Evolutionary conservation across 768 basidiomycete genomes (phyloP), one percentile per base, ranked within the genome.

Genomic region (Suillus ampliporus): DNA sequence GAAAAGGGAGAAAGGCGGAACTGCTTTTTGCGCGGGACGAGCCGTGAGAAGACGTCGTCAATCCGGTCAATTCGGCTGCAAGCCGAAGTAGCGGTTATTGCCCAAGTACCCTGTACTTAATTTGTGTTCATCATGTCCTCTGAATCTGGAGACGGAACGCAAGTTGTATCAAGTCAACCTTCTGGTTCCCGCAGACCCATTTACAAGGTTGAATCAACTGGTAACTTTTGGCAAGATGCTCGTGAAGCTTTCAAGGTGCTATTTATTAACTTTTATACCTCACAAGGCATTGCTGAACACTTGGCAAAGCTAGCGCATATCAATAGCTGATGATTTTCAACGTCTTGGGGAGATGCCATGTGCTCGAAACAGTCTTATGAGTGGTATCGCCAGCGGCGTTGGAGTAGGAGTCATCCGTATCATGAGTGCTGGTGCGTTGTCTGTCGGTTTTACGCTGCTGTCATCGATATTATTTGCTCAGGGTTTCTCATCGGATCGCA

Each of bases 381-480:
- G 83, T 57, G 92, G 92, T 15, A 93, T 94, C 67, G 89, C 87
- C n/a, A 87, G 89, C 61, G 92, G 92, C 15, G 82, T 82, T 1
- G 92, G 91, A 1, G 84, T 94, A 60, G 93, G 92, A 21, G 79
- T 90, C 60, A 85, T 94, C 59, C 84, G 92, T 60, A 88, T 86
- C 3, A 74, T 92, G 68, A 83, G 83, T 68, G 76, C 85, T 13
- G 79, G 92, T 92, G 72, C 61, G 88, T 80, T 21, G 44, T 43
- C 14, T 57, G 6, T 61, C 58, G n/a, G 11, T 34, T 48, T 26
- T 17, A 57, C 43, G 17, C 11, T 47, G 23, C 26, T 56, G 37
- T 54, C 52, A 41, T 52, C 44, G 47, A 71, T 44, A 44, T 31
- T 5, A 44, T 57, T 65, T 26, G 10, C 61, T 31, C 62, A 90